phyloP scores from a whole-genome alignment of 345 rosid species.

The Jatropha curcas region DNA sequence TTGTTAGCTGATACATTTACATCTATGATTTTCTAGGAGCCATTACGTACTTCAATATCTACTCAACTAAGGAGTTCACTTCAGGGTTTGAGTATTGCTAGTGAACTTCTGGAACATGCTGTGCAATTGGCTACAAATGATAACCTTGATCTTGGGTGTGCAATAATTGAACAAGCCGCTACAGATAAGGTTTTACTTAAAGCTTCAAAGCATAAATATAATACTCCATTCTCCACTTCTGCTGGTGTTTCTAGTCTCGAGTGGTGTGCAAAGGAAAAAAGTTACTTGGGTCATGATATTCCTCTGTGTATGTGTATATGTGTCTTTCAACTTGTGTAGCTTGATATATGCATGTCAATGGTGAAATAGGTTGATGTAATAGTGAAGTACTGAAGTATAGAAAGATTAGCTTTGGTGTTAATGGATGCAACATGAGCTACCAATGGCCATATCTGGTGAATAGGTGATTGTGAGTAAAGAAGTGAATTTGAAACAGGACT shows the following conservation, averaged over 20 bases:
- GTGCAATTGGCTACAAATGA: slow-evolving; percentile 96
- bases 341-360: background rate
- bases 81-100: slow-evolving; percentile 62
- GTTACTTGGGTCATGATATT: background rate
- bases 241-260: background rate
- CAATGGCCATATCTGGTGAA: background rate
- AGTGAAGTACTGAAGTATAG: background rate
- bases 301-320: background rate
- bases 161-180: slow-evolving; percentile 94
- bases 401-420: background rate
- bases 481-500: background rate
- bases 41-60: slow-evolving; percentile 84
- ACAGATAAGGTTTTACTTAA: slow-evolving; percentile 70
- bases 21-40: slow-evolving; percentile 60
- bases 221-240: too few relatives aligned
- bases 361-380: background rate
- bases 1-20: background rate
- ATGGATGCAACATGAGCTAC: too few relatives aligned
- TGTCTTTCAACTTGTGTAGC: background rate
- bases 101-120: slow-evolving; percentile 81
- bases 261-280: background rate
- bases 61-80: slow-evolving; percentile 75
- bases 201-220: background rate
- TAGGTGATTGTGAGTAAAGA: background rate
- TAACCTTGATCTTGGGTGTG: slow-evolving; percentile 99